Evolutionary conservation across 106 monocot genomes (phyloP).

Genomic region (Platanthera guangdongensis): DNA sequence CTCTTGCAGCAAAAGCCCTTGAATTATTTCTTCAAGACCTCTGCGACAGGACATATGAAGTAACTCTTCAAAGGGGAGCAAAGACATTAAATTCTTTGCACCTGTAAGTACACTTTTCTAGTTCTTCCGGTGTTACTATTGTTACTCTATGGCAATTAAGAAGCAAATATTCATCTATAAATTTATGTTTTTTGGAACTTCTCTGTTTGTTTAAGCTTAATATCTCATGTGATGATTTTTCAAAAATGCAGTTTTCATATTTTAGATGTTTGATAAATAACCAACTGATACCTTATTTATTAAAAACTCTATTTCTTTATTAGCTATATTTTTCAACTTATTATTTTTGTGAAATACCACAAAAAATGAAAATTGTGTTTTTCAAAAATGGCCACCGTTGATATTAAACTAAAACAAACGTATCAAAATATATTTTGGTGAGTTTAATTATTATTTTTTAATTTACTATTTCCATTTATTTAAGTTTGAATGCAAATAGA

Average conservation of each 20-base stretch:
- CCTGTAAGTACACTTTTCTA: slow-evolving; percentile 51
- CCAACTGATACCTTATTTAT: not conserved
- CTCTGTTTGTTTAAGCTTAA: not conserved
- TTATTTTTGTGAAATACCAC: too few relatives aligned
- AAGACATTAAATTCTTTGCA: slow-evolving; percentile 94
- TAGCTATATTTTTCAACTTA: too few relatives aligned
- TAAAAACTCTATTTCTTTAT: not conserved
- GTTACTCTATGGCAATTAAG: too few relatives aligned
- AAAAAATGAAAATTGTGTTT: too few relatives aligned
- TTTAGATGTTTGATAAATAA: too few relatives aligned
- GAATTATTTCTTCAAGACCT: slow-evolving; percentile 97
- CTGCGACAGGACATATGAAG: slow-evolving; percentile 90
- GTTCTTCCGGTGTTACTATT: not conserved
- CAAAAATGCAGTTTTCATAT: too few relatives aligned
- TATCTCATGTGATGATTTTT: too few relatives aligned
- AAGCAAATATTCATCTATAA: not conserved
- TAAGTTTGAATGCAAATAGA: not conserved
- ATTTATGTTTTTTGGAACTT: not conserved
- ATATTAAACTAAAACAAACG: too few relatives aligned
- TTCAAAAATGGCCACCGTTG: too few relatives aligned
- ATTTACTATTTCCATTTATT: not conserved
- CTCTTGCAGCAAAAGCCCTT: slow-evolving; percentile 86
- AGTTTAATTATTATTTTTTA: not conserved
- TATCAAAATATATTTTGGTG: not conserved
- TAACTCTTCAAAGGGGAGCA: slow-evolving; percentile 90